Base-by-base conservation (phyloP, 2,329 filamentous ascomycete genomes). In the Colletotrichum euphorbiae region DNA sequence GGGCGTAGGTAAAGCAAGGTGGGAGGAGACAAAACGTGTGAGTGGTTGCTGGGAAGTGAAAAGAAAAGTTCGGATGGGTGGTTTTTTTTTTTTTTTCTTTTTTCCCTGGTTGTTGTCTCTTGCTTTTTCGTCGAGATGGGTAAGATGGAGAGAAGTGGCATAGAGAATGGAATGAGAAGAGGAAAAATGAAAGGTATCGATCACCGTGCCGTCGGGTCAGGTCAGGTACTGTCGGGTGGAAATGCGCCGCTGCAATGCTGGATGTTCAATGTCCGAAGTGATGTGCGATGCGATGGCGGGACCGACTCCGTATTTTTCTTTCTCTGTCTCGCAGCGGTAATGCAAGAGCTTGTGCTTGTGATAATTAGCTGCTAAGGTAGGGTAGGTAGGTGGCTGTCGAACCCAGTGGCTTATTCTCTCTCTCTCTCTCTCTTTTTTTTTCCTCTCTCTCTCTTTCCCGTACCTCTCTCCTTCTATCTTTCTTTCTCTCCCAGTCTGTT, bases 41-140 rank as follows among this genome's bases (percentile, higher is more conserved):
- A 19, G 24, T 50, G 64, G 46, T 40, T 50, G 50, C 28, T 62
- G 33, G 63, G 36, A 33, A 31, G 48, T 28, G 48, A 13, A 11
- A 33, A 28, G 24, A 7, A 51, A 51, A 56, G 24, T 62, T 51
- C 51, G 50, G 51, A 67, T 56, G 50, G 51, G 63, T 56, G 62
- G 38, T 46, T 21, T 54, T 46, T 40, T 15, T 24, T 21, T 21
- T 3, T 3, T 3, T 21, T 21, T 24, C 24, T 4, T 24, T 24
- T 24, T n/a, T n/a, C n/a, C n/a, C n/a, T 21, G 13, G 17, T 12
- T 48, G 12, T 24, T 6, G 12, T 15, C 4, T 48, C 12, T 15
- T 48, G 12, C 28, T 48, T 15, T 48, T 24, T 24, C 12, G 12
- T 28, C 3, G 28, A 28, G 24, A 6, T 52, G 36, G n/a, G 21